Conservation (phyloP, 805 yeast genomes). For the Candida maris region DNA sequence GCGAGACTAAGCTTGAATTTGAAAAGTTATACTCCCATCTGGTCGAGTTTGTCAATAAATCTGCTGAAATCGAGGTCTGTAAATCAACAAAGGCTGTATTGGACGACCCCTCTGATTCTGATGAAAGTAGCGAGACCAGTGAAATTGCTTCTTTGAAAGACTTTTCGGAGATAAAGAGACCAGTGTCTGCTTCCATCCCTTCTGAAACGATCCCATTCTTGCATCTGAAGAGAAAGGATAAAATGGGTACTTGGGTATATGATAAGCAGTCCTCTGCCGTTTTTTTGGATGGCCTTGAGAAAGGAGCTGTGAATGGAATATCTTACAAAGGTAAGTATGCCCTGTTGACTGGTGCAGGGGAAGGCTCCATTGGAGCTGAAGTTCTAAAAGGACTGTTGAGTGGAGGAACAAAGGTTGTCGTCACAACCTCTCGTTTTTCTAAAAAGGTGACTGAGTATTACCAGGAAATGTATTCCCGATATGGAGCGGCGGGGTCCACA, state of each 20-base stretch:
- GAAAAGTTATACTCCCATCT: constrained; percentile 69
- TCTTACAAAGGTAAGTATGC: constrained; percentile 86
- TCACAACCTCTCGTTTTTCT: constrained; percentile 93
- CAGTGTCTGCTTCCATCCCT: constrained; percentile 71
- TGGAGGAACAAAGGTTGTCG: constrained; percentile 97
- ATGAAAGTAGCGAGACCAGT: constrained; percentile 56
- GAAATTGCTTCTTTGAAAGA: constrained; percentile 85
- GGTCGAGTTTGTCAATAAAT: constrained; percentile 62
- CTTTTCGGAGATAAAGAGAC: constrained; percentile 62
- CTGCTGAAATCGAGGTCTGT: constrained; percentile 67
- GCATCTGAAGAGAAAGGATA: constrained; percentile 77
- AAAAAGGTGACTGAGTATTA: constrained; percentile 93
- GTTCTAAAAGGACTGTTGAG: constrained; percentile 88
- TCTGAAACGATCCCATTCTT: constrained; percentile 91
- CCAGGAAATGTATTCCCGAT: constrained; percentile 88
- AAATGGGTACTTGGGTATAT: constrained; percentile 77
- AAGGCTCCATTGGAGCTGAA: constrained; percentile 98
- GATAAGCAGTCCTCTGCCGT: constrained; percentile 71
- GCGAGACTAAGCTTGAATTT: constrained; percentile 65
- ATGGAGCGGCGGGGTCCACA: constrained; percentile 89
- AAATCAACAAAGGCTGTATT: constrained; percentile 54
- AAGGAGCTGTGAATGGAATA: constrained; percentile 91
- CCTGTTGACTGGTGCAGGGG: constrained; percentile 97
- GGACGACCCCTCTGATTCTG: constrained; percentile 42
- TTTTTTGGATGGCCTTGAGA: constrained; percentile 87